Evolutionary conservation across 78 protist species (phyloP).

Genomic region (Pirum gemmata): DNA sequence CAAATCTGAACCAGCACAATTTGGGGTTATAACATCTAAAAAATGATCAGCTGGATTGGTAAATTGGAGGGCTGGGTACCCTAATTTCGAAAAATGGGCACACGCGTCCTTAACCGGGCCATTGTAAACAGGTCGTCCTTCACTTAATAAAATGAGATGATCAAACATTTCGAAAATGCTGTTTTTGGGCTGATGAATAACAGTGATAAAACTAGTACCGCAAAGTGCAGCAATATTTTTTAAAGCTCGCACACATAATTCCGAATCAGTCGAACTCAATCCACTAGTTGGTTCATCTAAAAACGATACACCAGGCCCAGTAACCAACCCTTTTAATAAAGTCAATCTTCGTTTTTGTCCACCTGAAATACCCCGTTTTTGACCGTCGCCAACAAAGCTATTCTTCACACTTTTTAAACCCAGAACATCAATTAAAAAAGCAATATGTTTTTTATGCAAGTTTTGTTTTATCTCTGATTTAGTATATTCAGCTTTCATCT

Average conservation of each 20-base stretch:
- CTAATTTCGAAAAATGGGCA: background rate
- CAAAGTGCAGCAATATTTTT: background rate
- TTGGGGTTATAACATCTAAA: slow-evolving; percentile 36
- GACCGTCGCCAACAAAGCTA: slow-evolving; percentile 69
- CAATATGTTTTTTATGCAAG: background rate
- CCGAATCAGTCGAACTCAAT: slow-evolving; percentile 31
- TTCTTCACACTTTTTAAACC: slow-evolving; percentile 58
- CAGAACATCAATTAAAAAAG: slow-evolving; percentile 40
- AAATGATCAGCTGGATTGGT: slow-evolving; percentile 40
- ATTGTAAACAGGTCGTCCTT: slow-evolving; percentile 28
- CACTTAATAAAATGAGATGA: background rate
- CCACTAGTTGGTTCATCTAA: slow-evolving; percentile 47
- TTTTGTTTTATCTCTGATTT: background rate
- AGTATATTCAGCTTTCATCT: slow-evolving; percentile 22
- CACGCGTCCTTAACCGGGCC: slow-evolving; percentile 1
- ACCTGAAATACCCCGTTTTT: slow-evolving; percentile 80
- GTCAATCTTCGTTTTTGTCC: slow-evolving; percentile 57
- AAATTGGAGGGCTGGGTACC: background rate
- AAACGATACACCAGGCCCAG: slow-evolving; percentile 23
- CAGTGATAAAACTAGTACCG: slow-evolving; percentile 1
- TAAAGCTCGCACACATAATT: background rate
- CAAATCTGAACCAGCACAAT: background rate
- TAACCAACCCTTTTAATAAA: background rate
- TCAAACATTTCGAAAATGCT: slow-evolving; percentile 41
- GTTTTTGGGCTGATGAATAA: slow-evolving; percentile 42